These are phyloP conservation scores for Immersiporthe knoxdaviesiana DNA, from an alignment of 2,329 filamentous ascomycete species.

Conservation along the genomic window DNA sequence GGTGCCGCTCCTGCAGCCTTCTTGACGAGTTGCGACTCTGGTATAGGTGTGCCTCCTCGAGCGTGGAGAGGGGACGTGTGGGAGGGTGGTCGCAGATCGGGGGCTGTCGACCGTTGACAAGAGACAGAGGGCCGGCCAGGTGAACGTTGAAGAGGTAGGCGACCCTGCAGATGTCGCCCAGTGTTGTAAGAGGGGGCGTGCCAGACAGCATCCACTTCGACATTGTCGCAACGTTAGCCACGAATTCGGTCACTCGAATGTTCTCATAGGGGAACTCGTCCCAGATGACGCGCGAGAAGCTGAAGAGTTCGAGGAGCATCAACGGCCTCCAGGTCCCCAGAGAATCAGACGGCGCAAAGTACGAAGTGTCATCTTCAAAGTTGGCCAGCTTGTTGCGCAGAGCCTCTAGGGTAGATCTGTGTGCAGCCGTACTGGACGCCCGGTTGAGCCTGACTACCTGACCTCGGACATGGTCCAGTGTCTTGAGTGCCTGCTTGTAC, in stretches of 20 bases:
- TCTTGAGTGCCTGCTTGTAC: conserved; percentile 18
- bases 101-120: conserved; percentile 42
- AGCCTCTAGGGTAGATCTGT: background rate
- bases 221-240: conserved; percentile 38
- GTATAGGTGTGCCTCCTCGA: conserved; percentile 41
- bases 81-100: conserved; percentile 41
- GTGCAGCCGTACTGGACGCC: background rate
- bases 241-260: conserved; percentile 38
- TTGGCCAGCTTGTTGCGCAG: background rate
- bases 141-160: conserved; percentile 44
- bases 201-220: conserved; percentile 50
- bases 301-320: conserved; percentile 42
- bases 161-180: conserved; percentile 42
- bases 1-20: conserved; percentile 41
- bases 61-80: conserved; percentile 35
- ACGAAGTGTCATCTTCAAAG: background rate
- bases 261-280: conserved; percentile 50
- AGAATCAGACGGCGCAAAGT: background rate
- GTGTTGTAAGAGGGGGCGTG: conserved; percentile 43
- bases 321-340: background rate
- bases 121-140: conserved; percentile 42
- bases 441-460: background rate
- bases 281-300: conserved; percentile 44
- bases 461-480: background rate
- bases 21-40: conserved; percentile 41